Conservation (phyloP, 306 rosid genomes). For the Lotus japonicus region DNA sequence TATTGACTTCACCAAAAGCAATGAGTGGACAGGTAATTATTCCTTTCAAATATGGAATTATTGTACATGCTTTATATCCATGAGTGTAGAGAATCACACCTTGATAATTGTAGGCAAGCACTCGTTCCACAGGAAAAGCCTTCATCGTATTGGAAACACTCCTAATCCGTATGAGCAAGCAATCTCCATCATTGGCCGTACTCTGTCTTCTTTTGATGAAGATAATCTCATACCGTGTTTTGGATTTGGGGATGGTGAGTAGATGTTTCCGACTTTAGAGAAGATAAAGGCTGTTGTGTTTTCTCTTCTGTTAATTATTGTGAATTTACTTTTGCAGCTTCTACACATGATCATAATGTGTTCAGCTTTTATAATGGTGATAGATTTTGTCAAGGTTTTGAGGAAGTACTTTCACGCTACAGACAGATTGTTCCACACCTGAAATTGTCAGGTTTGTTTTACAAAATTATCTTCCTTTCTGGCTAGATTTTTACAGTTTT, state of each 20-base stretch:
- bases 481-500: conserved; percentile 9
- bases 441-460: conserved; percentile 66
- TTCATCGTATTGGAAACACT: conserved; percentile 55
- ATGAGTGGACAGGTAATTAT: conserved; percentile 87
- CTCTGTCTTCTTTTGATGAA: conserved; percentile 87
- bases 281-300: neutral
- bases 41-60: conserved; percentile 5
- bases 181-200: conserved; percentile 79
- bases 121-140: conserved; percentile 77
- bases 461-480: conserved; percentile 6
- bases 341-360: conserved; percentile 65
- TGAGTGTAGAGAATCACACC: conserved; percentile 10
- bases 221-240: conserved; percentile 93
- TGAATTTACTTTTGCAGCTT: conserved; percentile 45
- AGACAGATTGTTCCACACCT: conserved; percentile 71
- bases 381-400: conserved; percentile 69
- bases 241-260: conserved; percentile 94
- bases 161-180: conserved; percentile 99
- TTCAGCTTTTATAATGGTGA: conserved; percentile 58
- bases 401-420: conserved; percentile 77
- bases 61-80: neutral
- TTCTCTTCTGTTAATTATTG: conserved; percentile 14
- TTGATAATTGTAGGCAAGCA: conserved; percentile 52
- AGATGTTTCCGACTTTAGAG: conserved; percentile 1
- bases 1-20: conserved; percentile 95